Percentiles rank a stretch among this genome's conserved stretches.
phyloP scores from a whole-genome alignment of 805 yeast species.

The Hanseniaspora nectarophila region DNA sequence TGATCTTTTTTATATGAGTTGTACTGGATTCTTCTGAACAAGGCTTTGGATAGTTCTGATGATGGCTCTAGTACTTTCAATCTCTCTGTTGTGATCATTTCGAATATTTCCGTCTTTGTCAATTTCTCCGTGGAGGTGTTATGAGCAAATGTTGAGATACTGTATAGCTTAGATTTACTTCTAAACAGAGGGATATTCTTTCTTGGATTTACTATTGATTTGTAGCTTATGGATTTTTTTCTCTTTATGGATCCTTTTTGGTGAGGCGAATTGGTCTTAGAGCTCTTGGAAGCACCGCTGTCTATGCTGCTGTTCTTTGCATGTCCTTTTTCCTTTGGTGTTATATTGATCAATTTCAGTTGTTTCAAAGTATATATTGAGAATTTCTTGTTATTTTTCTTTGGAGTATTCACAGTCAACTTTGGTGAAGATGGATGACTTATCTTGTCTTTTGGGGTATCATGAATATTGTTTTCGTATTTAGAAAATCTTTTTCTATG shows the following conservation, averaged over 20 bases:
- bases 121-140: background rate
- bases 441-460: background rate
- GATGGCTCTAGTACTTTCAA: background rate
- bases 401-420: background rate
- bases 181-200: conserved; percentile 7
- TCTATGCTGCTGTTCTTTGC: background rate
- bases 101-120: background rate
- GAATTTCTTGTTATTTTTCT: background rate
- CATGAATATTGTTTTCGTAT: conserved; percentile 6
- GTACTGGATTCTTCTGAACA: background rate
- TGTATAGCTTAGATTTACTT: background rate
- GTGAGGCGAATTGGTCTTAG: background rate
- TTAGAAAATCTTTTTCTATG: conserved; percentile 15
- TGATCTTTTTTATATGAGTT: background rate
- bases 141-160: background rate
- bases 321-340: background rate
- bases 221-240: conserved; percentile 6
- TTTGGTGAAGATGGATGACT: background rate
- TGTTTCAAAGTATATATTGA: background rate
- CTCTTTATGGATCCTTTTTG: background rate
- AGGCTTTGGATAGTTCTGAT: background rate
- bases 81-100: conserved; percentile 1
- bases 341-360: background rate
- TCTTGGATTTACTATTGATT: background rate
- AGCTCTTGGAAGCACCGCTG: background rate